Base-by-base conservation (phyloP, 345 rosid species). In the Barbarea vulgaris region DNA sequence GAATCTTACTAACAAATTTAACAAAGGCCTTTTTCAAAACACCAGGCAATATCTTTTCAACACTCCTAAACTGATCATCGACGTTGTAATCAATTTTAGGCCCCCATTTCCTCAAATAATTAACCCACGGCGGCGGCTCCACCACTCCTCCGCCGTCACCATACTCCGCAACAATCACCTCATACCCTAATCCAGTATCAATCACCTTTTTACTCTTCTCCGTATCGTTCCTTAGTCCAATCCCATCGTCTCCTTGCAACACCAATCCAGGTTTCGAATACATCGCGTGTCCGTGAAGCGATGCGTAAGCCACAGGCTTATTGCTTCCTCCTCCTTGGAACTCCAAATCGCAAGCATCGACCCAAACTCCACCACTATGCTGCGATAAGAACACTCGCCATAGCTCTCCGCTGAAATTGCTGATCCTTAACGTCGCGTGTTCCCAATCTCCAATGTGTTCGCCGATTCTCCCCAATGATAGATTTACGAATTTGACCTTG, bases 371-470 rank as follows among this genome's bases (percentile, higher is more conserved):
- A 0, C 85, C 77, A 18, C 95, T 87, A 50, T 94, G 97, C 67
- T 91, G 76, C 1, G 95, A 85, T 60, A 87, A 81, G 65, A 82
- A 90, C 53, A 85, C 79, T 3, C 83, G 50, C 77, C 79, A 61
- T 1, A 94, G 79, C 83, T 85, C 85, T 7, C 95, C 96, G 31
- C 55, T 84, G 73, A 94, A 90, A 56, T 94, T 94, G 83, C 95
- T 94, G 22, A 91, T 60, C 63, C 97, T 74, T 24, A 94, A 70
- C 39, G 97, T 88, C 62, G 83, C 58, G 59, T 91, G 97, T 84
- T 94, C 98, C 98, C 97, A 94, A 5, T 94, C 97, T 0, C 98
- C 97, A 5, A 91, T 81, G 58, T 93, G 98, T 65, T 89, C 85
- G 6, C 97, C 98, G 60, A 93, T 83, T 72, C 52, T 87, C 25